phyloP scores from a whole-genome alignment of 495 filamentous ascomycete genomes.

The Daldinia concentrica region DNA sequence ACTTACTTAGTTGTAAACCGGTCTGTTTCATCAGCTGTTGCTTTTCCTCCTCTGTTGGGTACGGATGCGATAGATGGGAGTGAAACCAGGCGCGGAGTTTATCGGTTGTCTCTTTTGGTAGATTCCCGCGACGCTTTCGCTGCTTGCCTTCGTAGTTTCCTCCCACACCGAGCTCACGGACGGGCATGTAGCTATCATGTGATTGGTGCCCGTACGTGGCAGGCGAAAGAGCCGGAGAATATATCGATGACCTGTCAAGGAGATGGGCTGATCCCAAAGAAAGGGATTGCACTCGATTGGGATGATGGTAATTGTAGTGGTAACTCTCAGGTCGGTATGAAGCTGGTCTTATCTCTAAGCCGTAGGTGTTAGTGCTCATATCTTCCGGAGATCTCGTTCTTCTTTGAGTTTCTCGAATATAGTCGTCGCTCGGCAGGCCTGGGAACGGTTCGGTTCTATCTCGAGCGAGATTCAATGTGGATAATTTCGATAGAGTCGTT shows the following conservation, averaged over 20 bases:
- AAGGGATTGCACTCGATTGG: constrained; percentile 50
- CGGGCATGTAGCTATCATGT: constrained; percentile 42
- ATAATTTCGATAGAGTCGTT: constrained; percentile 47
- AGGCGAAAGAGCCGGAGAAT: constrained; percentile 48
- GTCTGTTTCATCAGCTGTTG: constrained; percentile 79
- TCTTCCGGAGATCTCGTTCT: constrained; percentile 38
- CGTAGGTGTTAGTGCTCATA: constrained; percentile 31
- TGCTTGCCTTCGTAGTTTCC: constrained; percentile 61
- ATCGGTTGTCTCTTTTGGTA: constrained; percentile 87
- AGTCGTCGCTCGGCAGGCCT: constrained; percentile 35
- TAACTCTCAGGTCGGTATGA: constrained; percentile 30
- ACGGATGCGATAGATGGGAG: constrained; percentile 80
- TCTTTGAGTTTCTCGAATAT: constrained; percentile 22
- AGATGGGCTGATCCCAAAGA: constrained; percentile 45
- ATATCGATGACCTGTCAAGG: constrained; percentile 47
- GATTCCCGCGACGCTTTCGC: constrained; percentile 74
- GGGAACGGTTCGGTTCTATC: constrained; percentile 31
- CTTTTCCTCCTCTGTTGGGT: constrained; percentile 92
- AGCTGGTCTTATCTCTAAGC: constrained; percentile 32
- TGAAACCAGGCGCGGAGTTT: constrained; percentile 83
- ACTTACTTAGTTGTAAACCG: constrained; percentile 82
- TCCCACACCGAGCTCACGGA: constrained; percentile 42
- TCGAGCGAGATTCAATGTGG: constrained; percentile 42
- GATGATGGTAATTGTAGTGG: constrained; percentile 47
- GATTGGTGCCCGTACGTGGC: constrained; percentile 43